Percentiles rank a stretch among this genome's conserved stretches.
phyloP scores from a whole-genome alignment of 2,329 filamentous ascomycete species.

The Hypoxylon sp. region DNA sequence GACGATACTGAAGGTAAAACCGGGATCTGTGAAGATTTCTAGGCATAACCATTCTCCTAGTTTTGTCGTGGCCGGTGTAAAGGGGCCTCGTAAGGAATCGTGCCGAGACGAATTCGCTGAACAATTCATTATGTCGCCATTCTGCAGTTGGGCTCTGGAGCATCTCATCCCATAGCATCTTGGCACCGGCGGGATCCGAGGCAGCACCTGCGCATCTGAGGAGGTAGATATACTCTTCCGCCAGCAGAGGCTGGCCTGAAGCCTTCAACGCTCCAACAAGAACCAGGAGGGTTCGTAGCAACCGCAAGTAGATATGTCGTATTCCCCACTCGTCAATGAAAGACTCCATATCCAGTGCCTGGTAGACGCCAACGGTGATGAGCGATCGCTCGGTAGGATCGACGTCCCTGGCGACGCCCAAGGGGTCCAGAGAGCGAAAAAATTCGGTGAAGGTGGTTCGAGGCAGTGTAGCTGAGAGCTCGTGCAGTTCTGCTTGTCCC shows the following conservation, averaged over 20 bases:
- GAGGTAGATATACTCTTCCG: slow-evolving; percentile 55
- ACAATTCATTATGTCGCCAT: slow-evolving; percentile 41
- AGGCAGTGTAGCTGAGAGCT: slow-evolving; percentile 54
- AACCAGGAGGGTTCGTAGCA: slow-evolving; percentile 49
- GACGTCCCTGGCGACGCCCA: slow-evolving; percentile 55
- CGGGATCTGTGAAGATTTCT: slow-evolving; percentile 48
- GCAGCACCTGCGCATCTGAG: slow-evolving; percentile 58
- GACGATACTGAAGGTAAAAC: neutral
- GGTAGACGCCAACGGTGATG: slow-evolving; percentile 51
- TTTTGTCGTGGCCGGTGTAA: slow-evolving; percentile 57
- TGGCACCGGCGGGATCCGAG: slow-evolving; percentile 47
- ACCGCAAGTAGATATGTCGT: slow-evolving; percentile 50
- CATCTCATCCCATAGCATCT: slow-evolving; percentile 49
- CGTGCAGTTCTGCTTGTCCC: slow-evolving; percentile 37
- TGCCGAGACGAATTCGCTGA: slow-evolving; percentile 57
- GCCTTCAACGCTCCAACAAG: slow-evolving; percentile 47
- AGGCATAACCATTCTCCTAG: slow-evolving; percentile 50
- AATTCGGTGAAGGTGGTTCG: slow-evolving; percentile 68
- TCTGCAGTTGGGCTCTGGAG: slow-evolving; percentile 17
- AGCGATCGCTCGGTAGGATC: slow-evolving; percentile 56
- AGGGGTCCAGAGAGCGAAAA: slow-evolving; percentile 67
- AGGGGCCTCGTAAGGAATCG: slow-evolving; percentile 56
- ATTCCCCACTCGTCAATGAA: slow-evolving; percentile 55
- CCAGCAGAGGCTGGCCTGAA: slow-evolving; percentile 41
- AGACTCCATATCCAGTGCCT: slow-evolving; percentile 49